Conservation (phyloP, 148 eudicot species). For the Cornus florida region DNA sequence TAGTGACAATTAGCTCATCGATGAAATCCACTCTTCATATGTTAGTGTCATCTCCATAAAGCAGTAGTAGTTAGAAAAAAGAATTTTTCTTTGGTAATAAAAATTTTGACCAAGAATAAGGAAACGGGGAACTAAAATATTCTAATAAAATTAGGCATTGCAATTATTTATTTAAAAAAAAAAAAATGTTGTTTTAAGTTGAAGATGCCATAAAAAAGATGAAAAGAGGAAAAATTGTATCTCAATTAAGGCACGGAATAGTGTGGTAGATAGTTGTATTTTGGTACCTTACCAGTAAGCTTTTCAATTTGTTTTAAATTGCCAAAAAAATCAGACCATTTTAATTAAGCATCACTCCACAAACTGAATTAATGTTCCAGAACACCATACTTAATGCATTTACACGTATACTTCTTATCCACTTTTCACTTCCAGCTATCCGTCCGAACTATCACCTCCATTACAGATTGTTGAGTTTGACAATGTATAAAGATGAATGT, state of each 20-base stretch:
- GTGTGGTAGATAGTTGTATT: not conserved
- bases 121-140: not conserved
- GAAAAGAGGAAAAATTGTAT: not conserved
- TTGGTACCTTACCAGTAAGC: not conserved
- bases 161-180: not conserved
- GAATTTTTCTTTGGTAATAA: no score
- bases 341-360: not conserved
- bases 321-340: not conserved
- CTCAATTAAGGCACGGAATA: not conserved
- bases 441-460: no score
- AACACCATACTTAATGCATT: not conserved
- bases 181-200: not conserved
- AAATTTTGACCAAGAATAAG: no score
- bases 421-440: no score
- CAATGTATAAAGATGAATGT: no score
- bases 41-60: no score
- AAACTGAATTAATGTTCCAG: not conserved
- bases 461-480: no score
- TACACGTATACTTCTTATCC: no score
- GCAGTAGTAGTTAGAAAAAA: no score
- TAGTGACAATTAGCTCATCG: no score
- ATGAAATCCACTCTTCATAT: no score
- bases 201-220: not conserved
- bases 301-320: not conserved
- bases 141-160: not conserved